Base-by-base conservation (phyloP, 179 eudicot species). In the Beta corolliflora region DNA sequence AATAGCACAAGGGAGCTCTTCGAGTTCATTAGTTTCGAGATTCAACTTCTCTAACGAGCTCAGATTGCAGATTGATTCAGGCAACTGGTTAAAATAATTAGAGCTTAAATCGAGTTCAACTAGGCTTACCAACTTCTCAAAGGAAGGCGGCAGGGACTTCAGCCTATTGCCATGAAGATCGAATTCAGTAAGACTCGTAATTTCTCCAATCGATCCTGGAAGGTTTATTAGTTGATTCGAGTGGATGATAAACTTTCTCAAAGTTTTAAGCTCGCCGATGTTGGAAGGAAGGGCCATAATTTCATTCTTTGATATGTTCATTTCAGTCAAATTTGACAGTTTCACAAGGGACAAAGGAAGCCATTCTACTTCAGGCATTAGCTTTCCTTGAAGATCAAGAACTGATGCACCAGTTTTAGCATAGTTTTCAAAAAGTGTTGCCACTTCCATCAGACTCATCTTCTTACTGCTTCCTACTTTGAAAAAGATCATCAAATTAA, bases 201-300 rank as follows among this genome's bases (percentile, higher is more conserved):
- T 81, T 44, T 91, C 90, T 15, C 93, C 93, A 81, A 88, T 82
- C 0, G 93, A 88, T 45, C 83, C 81, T 0, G 97, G 97, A 71
- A 93, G 92, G 89, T 91, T 90, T 77, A 88, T 91, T 5, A 91
- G 79, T 59, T 92, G 96, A 84, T 93, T 93, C 23, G 90, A 87
- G 75, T 83, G 90, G 77, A 87, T 65, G 53, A 89, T 90, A 3
- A 93, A 88, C 87, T 80, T 90, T 53, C n/a, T 86, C 70, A 93
- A 72, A 41, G 79, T 50, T 41, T 64, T 81, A 73, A 93, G 94
- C 72, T 76, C 84, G 48, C 86, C 86, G 36, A 93, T 86, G 84
- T 89, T 76, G 19, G 81, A 73, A 60, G 97, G 97, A 77, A 93
- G 89, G 58, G 91, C 92, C 90, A 87, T 88, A 64, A 93, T 85